Conservation (phyloP, 2,329 filamentous ascomycete species). For the Scedosporium boydii region DNA sequence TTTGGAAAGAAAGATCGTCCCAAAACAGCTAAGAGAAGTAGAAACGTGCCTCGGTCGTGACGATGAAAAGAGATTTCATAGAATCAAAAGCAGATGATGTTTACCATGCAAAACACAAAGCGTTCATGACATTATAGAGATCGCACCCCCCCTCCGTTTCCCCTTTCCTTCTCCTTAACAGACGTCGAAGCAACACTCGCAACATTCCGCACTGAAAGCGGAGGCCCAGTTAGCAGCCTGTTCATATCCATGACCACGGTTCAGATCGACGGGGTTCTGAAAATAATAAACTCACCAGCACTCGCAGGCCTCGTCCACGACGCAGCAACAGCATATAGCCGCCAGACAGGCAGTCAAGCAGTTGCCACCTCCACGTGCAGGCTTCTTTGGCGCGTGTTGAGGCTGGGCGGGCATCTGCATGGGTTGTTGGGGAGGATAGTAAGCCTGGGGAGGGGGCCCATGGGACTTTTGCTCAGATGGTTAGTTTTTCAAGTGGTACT, state of each 20-base stretch:
- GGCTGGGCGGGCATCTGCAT: slow-evolving; percentile 28
- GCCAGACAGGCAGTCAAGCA: slow-evolving; percentile 39
- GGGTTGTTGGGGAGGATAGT: slow-evolving; percentile 22
- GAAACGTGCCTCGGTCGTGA: too few relatives aligned
- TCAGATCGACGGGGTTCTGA: background rate
- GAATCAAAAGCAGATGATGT: background rate
- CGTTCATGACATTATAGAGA: too few relatives aligned
- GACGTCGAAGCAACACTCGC: slow-evolving; percentile 25
- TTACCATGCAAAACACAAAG: background rate
- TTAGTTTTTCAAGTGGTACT: background rate
- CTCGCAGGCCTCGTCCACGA: slow-evolving; percentile 39
- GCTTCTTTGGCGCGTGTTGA: slow-evolving; percentile 23
- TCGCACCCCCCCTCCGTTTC: too few relatives aligned
- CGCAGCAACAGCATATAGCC: slow-evolving; percentile 40
- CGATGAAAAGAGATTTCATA: too few relatives aligned
- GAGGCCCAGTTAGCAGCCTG: background rate
- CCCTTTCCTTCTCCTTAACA: slow-evolving; percentile 8
- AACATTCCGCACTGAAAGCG: slow-evolving; percentile 26
- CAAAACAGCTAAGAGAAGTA: too few relatives aligned
- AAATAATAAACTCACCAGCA: slow-evolving; percentile 29
- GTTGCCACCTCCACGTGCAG: slow-evolving; percentile 26
- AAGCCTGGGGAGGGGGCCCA: slow-evolving; percentile 18
- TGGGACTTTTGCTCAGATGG: slow-evolving; percentile 13
- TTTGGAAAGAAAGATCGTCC: too few relatives aligned
- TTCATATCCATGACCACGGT: too few relatives aligned